A percentile compares a stretch with the other conserved stretches of the same genome.
phyloP scores from a whole-genome alignment of 495 filamentous ascomycete genomes.

The Polyplosphaeria fusca region DNA sequence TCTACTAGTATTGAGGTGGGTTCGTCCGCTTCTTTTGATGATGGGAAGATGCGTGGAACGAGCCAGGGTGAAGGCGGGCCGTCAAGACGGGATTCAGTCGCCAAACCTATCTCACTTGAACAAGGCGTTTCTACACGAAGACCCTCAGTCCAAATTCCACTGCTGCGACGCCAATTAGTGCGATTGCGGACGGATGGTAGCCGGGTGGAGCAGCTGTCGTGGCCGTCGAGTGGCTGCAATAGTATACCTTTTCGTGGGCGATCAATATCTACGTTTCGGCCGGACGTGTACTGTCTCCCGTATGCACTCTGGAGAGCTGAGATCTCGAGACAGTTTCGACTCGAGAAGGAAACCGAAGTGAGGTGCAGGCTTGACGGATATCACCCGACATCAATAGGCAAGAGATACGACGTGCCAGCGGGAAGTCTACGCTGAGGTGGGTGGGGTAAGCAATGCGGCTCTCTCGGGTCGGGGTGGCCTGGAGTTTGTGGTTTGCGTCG shows the following conservation, averaged over 20 bases:
- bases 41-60: conserved; percentile 17
- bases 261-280: conserved; percentile 37
- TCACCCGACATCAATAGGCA: conserved; percentile 73
- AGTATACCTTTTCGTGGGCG: conserved; percentile 41
- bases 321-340: conserved; percentile 70
- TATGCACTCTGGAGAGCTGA: conserved; percentile 68
- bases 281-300: conserved; percentile 55
- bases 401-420: conserved; percentile 23
- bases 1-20: conserved; percentile 37
- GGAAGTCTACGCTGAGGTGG: conserved; percentile 9
- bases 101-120: conserved; percentile 30
- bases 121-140: conserved; percentile 5
- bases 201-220: conserved; percentile 5
- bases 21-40: conserved; percentile 36
- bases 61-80: conserved; percentile 37
- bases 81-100: conserved; percentile 17
- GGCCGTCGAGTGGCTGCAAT: conserved; percentile 27
- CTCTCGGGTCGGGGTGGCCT: conserved; percentile 2
- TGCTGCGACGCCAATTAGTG: conserved; percentile 21
- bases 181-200: conserved; percentile 12
- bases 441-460: conserved; percentile 19
- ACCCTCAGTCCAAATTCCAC: conserved; percentile 27
- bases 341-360: conserved; percentile 66
- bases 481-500: conserved; percentile 6
- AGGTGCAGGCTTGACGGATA: conserved; percentile 64